Base-by-base conservation (phyloP, 495 filamentous ascomycete genomes). In the Astrothelium macrocarpum region DNA sequence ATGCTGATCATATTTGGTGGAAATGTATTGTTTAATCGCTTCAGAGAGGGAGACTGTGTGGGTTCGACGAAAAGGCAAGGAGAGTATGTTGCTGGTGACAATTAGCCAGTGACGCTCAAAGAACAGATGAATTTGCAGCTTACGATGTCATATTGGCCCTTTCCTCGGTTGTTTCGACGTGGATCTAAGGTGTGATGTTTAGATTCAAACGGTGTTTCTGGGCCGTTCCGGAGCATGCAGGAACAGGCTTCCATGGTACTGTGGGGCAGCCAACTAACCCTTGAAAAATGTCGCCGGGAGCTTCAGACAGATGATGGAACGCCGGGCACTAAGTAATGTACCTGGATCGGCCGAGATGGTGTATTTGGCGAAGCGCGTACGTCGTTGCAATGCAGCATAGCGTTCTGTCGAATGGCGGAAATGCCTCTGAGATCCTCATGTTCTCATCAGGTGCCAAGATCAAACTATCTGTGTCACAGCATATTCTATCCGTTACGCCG, bases 1-100 rank as follows among this genome's bases (percentile, higher is more conserved):
- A 74, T 96, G 94, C 73, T 98, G 94, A 76, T 97, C 94, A 87
- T 98, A 98, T 82, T 97, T 97, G 72, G 85, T 88, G 45, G 90
- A 96, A 66, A 98, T 98, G 78, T 98, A 97, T 71, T 95, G 90
- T 66, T 90, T 91, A 70, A 98, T 91, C 39, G 93, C 87, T 67
- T 79, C 76, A 39, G 90, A 87, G 42, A 97, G 80, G 63, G 85
- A 86, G 60, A 95, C 80, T 32, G 85, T 76, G 66, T 87, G 83
- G 46, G 91, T 91, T 67, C 85, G 88, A 65, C 94, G 91, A 76
- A 98, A 98, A 3, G 92, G 92, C 66, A 98, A 75, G 76, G 84
- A 78, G 45, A 78, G 70, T 59, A 79, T 77, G 61, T 79, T 78
- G 59, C 77, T 78, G 61, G 25, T 63, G 60, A 43, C 23, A 62